A percentile compares a stretch with the other conserved stretches of the same genome.
Evolutionary conservation across 164 flowering plant species (phyloP).

Genomic region (Aristolochia fimbriata): DNA sequence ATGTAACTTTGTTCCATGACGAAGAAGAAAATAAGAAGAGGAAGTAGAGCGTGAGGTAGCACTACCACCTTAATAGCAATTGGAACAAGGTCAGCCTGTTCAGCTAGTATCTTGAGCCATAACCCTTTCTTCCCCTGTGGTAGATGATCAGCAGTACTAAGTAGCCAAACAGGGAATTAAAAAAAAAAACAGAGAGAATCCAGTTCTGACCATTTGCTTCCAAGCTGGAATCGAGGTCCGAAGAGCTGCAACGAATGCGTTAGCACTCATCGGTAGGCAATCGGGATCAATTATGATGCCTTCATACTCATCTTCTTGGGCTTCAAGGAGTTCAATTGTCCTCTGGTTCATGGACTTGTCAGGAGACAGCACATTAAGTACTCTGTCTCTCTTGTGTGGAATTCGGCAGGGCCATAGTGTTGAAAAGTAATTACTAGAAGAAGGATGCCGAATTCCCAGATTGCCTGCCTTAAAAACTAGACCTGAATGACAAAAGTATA

Average conservation of each 20-base stretch:
- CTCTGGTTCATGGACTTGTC: slow-evolving; percentile 16
- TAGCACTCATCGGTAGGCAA: slow-evolving; percentile 35
- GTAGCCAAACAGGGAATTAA: neutral
- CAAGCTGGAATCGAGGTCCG: slow-evolving; percentile 35
- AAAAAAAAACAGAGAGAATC: too few relatives aligned
- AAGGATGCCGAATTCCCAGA: slow-evolving; percentile 1
- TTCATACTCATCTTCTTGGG: slow-evolving; percentile 47
- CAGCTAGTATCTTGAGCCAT: slow-evolving; percentile 41
- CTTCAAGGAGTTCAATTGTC: slow-evolving; percentile 26
- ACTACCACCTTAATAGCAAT: slow-evolving; percentile 41
- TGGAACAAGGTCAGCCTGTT: slow-evolving; percentile 55
- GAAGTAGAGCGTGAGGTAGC: neutral
- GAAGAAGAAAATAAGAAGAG: neutral
- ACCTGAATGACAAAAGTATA: neutral
- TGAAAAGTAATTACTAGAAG: neutral
- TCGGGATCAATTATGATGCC: slow-evolving; percentile 40
- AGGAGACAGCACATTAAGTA: slow-evolving; percentile 28
- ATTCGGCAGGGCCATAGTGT: slow-evolving; percentile 6
- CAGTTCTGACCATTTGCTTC: slow-evolving; percentile 34
- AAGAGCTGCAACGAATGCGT: slow-evolving; percentile 37
- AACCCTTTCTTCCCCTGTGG: slow-evolving; percentile 52
- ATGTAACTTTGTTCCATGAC: neutral
- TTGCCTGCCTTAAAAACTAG: too few relatives aligned
- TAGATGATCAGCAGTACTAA: neutral
- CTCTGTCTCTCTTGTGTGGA: slow-evolving; percentile 9